Evolutionary conservation across 805 yeast species (phyloP), one percentile per base, ranked within the genome.

Genomic region (Pichia paraexigua): DNA sequence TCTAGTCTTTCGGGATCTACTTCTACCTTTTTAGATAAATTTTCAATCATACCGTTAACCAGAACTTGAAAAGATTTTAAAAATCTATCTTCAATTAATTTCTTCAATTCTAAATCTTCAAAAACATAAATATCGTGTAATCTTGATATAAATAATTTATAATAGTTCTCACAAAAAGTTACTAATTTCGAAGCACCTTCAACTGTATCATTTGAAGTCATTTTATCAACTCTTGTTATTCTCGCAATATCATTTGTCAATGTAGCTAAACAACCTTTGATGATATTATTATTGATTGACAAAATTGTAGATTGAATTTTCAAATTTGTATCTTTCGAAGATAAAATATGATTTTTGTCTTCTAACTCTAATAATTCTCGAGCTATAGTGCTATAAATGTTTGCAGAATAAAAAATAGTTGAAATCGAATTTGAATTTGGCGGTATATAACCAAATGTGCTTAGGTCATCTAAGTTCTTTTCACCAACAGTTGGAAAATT

Each of bases 341-440:
- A 46, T 37, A 63, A 51, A 32, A 56, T 37, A 13, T 55, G 72
- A 71, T 0, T 77, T 75, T 32, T 80, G 57, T 47, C 72, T 75
- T 43, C 71, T 71, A 42, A 74, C 65, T 27, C 71, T 66, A 27
- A 67, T 63, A 55, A 57, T 45, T 54, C 47, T 5, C 53, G 48
- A 20, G 30, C 71, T 11, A 83, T 64, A 2, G 72, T 69, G 3
- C 69, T 70, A 25, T 77, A 70, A 17, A 83, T 67, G 27, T 66
- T 65, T 0, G 81, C 74, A 40, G 79, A 62, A 58, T 77, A 81
- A 56, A 76, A 72, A 37, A 81, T 63, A 2, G 85, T 72, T 45
- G 87, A 74, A 24, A 86, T 67, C 10, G 85, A 77, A 60, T 84
- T 86, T 1, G 89, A 72, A 49, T 72, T 71, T 1, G 84, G 83